Evolutionary conservation across 257 asterid species (phyloP).

Genomic region (Salvia hispanica): DNA sequence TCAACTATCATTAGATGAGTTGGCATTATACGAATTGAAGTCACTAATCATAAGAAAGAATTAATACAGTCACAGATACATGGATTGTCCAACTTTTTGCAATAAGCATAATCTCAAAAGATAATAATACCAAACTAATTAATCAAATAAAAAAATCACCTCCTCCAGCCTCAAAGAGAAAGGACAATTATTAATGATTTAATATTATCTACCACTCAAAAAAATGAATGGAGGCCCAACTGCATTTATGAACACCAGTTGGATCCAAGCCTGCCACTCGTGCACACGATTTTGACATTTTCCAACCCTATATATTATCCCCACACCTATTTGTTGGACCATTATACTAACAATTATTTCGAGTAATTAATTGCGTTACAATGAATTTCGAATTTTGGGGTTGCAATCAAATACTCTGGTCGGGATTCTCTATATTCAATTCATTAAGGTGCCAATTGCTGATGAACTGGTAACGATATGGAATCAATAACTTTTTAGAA

Average conservation of each 20-base stretch:
- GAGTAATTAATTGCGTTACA: not conserved
- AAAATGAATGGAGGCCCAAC: not conserved
- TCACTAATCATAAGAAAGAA: not conserved
- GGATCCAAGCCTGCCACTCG: slow-evolving; percentile 46
- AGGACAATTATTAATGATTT: slow-evolving; percentile 22
- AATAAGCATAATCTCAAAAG: not conserved
- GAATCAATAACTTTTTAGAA: no score
- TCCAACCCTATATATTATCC: slow-evolving; percentile 10
- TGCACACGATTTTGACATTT: slow-evolving; percentile 42
- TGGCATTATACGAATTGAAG: slow-evolving; percentile 4
- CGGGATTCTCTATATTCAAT: not conserved
- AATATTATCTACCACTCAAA: not conserved
- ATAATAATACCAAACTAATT: slow-evolving; percentile 4
- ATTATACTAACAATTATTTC: slow-evolving; percentile 22
- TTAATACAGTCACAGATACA: not conserved
- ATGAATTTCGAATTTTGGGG: slow-evolving; percentile 20
- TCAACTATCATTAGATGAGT: not conserved
- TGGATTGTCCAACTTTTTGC: slow-evolving; percentile 14
- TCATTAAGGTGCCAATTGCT: not conserved
- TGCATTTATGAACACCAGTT: slow-evolving; percentile 42
- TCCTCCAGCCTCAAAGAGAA: not conserved
- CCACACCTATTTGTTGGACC: slow-evolving; percentile 22
- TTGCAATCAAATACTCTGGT: not conserved
- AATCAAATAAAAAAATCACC: slow-evolving; percentile 12
- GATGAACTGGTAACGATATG: no score